Evolutionary conservation across 2,329 filamentous ascomycete genomes (phyloP).

Genomic region (Thelonectria rubi): DNA sequence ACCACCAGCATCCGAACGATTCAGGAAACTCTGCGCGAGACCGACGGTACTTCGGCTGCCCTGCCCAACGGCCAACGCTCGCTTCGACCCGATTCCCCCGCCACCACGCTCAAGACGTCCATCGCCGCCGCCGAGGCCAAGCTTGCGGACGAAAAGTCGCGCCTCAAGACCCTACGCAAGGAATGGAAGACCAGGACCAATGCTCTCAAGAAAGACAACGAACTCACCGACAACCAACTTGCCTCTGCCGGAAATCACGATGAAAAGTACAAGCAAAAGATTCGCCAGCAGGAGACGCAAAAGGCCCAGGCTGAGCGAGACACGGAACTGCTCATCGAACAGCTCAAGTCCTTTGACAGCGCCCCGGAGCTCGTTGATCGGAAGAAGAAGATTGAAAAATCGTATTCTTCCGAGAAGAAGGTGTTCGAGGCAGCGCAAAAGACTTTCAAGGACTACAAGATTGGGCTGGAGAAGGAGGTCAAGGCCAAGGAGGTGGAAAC

Average conservation of each 20-base stretch:
- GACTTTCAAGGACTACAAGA: slow-evolving; percentile 66
- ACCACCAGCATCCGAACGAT: slow-evolving; percentile 76
- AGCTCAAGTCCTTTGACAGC: slow-evolving; percentile 69
- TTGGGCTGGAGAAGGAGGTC: slow-evolving; percentile 68
- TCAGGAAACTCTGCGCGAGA: slow-evolving; percentile 53
- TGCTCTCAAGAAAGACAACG: slow-evolving; percentile 76
- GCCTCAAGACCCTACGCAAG: slow-evolving; percentile 75
- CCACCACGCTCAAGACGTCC: slow-evolving; percentile 79
- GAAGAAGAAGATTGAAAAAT: slow-evolving; percentile 63
- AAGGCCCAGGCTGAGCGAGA: slow-evolving; percentile 72
- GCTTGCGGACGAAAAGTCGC: slow-evolving; percentile 73
- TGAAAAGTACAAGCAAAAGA: slow-evolving; percentile 78
- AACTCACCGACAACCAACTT: slow-evolving; percentile 71
- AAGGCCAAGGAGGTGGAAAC: slow-evolving; percentile 72
- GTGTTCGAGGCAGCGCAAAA: slow-evolving; percentile 67
- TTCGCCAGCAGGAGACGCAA: slow-evolving; percentile 78
- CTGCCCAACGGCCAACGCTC: slow-evolving; percentile 63
- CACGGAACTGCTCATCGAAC: slow-evolving; percentile 62
- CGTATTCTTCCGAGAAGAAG: slow-evolving; percentile 64
- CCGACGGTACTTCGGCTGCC: slow-evolving; percentile 43
- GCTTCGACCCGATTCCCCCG: slow-evolving; percentile 78
- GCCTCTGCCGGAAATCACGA: slow-evolving; percentile 76
- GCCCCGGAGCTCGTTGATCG: slow-evolving; percentile 70
- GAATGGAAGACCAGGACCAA: slow-evolving; percentile 78
- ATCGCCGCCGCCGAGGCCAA: slow-evolving; percentile 77